Conservation (phyloP, 225 moss, liverwort and hornwort species). For the Pseudisothecium myosuroides region DNA sequence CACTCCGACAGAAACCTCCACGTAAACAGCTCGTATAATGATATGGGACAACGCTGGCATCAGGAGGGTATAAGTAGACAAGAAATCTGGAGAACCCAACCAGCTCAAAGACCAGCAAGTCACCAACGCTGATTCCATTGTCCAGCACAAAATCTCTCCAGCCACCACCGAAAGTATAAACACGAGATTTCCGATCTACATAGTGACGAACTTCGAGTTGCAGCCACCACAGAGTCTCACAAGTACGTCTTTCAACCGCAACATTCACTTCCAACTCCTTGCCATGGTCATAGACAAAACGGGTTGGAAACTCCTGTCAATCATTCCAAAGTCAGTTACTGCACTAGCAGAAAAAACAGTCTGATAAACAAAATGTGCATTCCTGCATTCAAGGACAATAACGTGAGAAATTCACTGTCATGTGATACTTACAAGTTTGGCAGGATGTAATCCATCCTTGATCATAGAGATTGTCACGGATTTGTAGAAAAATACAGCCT, state of each 20-base stretch:
- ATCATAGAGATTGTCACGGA: background rate
- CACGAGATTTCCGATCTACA: background rate
- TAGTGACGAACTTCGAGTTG: background rate
- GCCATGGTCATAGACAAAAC: background rate
- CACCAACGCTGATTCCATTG: background rate
- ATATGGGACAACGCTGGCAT: background rate
- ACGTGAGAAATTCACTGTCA: background rate
- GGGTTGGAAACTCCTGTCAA: background rate
- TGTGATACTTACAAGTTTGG: background rate
- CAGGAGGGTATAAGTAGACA: background rate
- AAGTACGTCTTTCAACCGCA: background rate
- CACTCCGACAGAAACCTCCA: background rate
- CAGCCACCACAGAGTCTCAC: background rate
- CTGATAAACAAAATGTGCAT: background rate
- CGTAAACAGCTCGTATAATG: background rate
- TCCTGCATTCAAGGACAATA: background rate
- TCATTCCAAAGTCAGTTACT: background rate
- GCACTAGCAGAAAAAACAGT: background rate
- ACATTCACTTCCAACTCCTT: background rate
- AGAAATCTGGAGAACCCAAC: slow-evolving; percentile 1
- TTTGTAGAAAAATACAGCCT: background rate
- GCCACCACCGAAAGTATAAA: background rate
- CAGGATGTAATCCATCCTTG: background rate
- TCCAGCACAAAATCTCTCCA: slow-evolving; percentile 7
- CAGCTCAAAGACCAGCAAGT: background rate